Evolutionary conservation across 2,329 filamentous ascomycete species (phyloP), one percentile per base, ranked within the genome.

Genomic region (Sclerotinia spermophila): DNA sequence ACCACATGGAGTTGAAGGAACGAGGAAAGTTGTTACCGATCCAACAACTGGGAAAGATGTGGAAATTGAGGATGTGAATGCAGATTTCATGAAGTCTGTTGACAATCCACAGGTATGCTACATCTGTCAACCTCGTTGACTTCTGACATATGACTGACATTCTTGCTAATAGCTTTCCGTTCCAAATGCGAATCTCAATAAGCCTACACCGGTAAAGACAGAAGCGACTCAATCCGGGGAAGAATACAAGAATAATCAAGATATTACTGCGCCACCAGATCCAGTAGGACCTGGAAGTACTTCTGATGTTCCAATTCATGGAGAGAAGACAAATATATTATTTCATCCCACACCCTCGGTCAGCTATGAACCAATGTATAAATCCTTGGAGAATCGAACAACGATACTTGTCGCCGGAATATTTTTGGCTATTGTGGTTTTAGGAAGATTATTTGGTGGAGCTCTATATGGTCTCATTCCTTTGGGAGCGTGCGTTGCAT

Each of bases 261-360:
- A 98, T 81, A 85, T 97, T 71, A 97, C 93, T 0, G 92, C 95
- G 0, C 95, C 95, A 2, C 95, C 95, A 1, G 94, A 96, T 75
- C 95, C 95, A 0, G 84, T 97, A 30, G 89, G 90, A 24, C 86
- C 90, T 71, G 93, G 93, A 35, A 89, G 90, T 45, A 98, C 95
- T 0, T 94, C 93, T 38, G 96, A 98, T 81, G 94, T 98, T 1
- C 96, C 96, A 4, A 97, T 98, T 71, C 92, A 94, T 78, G 95
- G 94, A 77, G 95, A 98, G 79, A 97, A 96, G 86, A 98, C 96
- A 5, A 97, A 97, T 73, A 90, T 98, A 27, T 86, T 97, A 42
- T 98, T 98, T 81, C 95, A 97, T 80, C 95, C 96, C 24, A 98
- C 95, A 0, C 95, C 95, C 0, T 92, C 91, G 0, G 87, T 97